Conservation (phyloP, 805 yeast species). For the Teunomyces tritomae region DNA sequence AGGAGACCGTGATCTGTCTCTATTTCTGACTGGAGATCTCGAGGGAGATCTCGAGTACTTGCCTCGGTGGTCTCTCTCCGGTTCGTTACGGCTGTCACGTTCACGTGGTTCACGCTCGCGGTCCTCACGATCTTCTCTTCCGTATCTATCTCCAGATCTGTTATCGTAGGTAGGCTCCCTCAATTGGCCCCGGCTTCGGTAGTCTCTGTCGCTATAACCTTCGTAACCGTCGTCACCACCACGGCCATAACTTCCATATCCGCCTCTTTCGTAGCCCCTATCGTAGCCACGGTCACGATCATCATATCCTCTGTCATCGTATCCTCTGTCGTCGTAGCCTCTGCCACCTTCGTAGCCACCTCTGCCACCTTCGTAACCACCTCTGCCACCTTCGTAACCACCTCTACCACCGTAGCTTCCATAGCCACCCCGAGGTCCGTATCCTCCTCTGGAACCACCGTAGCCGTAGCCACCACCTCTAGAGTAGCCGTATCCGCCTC, state of each 20-base stretch:
- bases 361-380: too few relatives aligned
- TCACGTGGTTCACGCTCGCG: constrained; percentile 10
- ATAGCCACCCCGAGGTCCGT: constrained; percentile 13
- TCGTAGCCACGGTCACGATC: constrained; percentile 20
- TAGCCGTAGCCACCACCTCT: constrained; percentile 20
- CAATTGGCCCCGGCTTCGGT: constrained; percentile 16
- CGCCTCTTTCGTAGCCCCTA: constrained; percentile 9
- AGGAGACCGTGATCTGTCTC: constrained; percentile 10
- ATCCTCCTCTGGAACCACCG: constrained; percentile 2
- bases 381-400: constrained; percentile 18
- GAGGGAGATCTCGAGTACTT: constrained; percentile 40
- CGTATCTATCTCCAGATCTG: constrained; percentile 11
- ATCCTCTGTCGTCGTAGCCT: constrained; percentile 15
- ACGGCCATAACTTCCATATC: constrained; percentile 15
- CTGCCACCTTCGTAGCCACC: constrained; percentile 17
- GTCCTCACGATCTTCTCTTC: constrained; percentile 6
- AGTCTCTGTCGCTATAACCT: constrained; percentile 10
- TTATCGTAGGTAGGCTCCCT: constrained; percentile 16
- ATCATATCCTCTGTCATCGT: constrained; percentile 5
- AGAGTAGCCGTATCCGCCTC: constrained; percentile 26
- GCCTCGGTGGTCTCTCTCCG: constrained; percentile 19
- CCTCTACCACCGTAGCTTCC: constrained; percentile 18
- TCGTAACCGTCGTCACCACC: constrained; percentile 17
- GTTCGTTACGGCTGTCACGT: not conserved
- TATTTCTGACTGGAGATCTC: constrained; percentile 18